phyloP scores from a whole-genome alignment of 345 rosid species.

The Eucalyptus urophylla region DNA sequence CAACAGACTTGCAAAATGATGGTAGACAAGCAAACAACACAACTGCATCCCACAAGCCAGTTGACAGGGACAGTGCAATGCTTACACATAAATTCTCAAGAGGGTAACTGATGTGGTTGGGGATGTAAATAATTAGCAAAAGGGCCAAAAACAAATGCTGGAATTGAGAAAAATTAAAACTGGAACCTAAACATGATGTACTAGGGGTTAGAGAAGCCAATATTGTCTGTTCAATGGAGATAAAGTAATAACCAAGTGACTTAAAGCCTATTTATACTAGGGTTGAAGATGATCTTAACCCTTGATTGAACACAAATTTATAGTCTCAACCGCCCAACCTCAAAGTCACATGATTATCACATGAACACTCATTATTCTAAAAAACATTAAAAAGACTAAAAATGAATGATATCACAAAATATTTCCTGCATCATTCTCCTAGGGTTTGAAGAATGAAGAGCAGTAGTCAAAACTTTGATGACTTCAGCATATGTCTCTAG shows the following conservation, averaged over 20 bases:
- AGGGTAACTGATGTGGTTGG: neutral
- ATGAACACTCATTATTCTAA: no score
- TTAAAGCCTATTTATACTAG: neutral
- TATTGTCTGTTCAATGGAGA: neutral
- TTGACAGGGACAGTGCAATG: fast-evolving
- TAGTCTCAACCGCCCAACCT: neutral
- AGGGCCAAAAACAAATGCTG: neutral
- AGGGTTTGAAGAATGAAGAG: no score
- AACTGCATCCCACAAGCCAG: neutral
- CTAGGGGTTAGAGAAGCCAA: neutral
- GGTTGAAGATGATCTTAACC: neutral
- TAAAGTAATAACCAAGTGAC: neutral
- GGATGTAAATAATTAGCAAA: neutral
- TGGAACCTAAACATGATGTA: fast-evolving
- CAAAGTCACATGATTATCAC: neutral
- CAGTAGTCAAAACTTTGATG: neutral
- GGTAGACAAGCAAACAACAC: neutral
- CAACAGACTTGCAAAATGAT: neutral
- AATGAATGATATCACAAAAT: no score
- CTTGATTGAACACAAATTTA: neutral
- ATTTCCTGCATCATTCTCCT: no score
- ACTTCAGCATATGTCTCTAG: neutral
- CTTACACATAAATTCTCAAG: fast-evolving
- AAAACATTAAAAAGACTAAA: no score
- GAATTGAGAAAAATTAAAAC: neutral